Base-by-base conservation (phyloP, 768 basidiomycete species). In the Sistotremastrum suecicum region DNA sequence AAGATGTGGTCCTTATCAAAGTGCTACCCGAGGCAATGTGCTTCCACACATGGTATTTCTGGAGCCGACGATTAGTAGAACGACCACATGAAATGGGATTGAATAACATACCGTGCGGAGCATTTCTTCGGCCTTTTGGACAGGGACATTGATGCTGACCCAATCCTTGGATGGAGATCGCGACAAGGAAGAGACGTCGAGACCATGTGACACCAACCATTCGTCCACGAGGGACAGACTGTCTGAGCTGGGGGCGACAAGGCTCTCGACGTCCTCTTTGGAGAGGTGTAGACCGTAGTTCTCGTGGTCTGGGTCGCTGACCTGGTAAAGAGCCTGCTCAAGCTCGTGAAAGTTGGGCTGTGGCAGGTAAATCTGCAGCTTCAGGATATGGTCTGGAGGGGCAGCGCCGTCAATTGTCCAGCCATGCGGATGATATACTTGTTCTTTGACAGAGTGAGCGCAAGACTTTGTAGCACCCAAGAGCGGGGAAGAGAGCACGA, bases 101-200 rank as follows among this genome's bases (percentile, higher is more conserved):
- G n/a, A 3, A 0, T 28, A 33, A 37, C 72, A 54, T 53, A 81
- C 80, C 40, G 83, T 79, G 54, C 75, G 63, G n/a, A 86, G 67
- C 74, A 86, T 78, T 51, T 72, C 62, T 58, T 86, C 83, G 0
- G 76, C 82, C 29, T 76, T 50, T 34, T 62, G 53, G 39, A 86
- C 67, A 0, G 80, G 72, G 5, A 83, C 61, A 8, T 59, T 72
- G 37, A 83, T 56, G 5, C 66, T 74, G 8, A 83, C 63, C 83
- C 81, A 86, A 50, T 84, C 83, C 41, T 72, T 68, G 0, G 81
- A 80, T 3, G 78, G 69, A 7, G 82, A 80, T 6, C 75, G 72
- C 37, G 60, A 50, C 20, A 76, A 51, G 46, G 71, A 66, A 37
- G 65, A 56, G 39, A 72, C 70, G 10, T 54, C 49, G 30, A 84